Evolutionary conservation across 306 rosid species (phyloP).

Genomic region (Gynostemma pentaphyllum): DNA sequence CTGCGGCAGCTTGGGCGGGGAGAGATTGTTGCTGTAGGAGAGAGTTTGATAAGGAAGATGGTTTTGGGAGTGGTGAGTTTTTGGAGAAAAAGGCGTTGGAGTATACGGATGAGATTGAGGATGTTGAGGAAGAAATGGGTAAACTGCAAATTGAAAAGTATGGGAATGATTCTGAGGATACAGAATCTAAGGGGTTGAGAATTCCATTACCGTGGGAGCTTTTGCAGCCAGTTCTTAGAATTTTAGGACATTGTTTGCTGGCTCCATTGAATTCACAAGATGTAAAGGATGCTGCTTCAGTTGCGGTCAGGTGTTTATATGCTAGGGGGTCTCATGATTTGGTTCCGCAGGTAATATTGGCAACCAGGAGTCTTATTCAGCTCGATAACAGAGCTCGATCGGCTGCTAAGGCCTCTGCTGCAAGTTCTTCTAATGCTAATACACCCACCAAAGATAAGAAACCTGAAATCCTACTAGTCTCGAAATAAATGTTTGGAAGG

Average conservation of each 20-base stretch:
- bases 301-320: conserved; percentile 55
- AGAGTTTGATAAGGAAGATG: conserved; percentile 29
- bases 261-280: conserved; percentile 71
- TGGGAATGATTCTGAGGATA: conserved; percentile 5
- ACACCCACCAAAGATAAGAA: conserved; percentile 82
- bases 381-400: conserved; percentile 56
- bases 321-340: conserved; percentile 87
- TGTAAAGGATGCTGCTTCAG: conserved; percentile 57
- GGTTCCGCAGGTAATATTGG: conserved; percentile 82
- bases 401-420: conserved; percentile 25
- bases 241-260: conserved; percentile 80
- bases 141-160: conserved; percentile 32
- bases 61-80: conserved; percentile 15
- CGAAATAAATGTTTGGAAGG: conserved; percentile 39
- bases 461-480: conserved; percentile 75
- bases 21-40: conserved; percentile 54
- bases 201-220: conserved; percentile 97
- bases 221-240: conserved; percentile 71
- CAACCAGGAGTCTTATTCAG: conserved; percentile 78
- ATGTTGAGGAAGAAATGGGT: conserved; percentile 28
- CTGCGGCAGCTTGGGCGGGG: conserved; percentile 74
- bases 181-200: conserved; percentile 35
- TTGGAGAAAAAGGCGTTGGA: conserved; percentile 18
- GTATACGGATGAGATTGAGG: conserved; percentile 25
- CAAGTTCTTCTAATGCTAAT: conserved; percentile 48